phyloP scores from a whole-genome alignment of 306 rosid genomes.

The Vigna mungo region DNA sequence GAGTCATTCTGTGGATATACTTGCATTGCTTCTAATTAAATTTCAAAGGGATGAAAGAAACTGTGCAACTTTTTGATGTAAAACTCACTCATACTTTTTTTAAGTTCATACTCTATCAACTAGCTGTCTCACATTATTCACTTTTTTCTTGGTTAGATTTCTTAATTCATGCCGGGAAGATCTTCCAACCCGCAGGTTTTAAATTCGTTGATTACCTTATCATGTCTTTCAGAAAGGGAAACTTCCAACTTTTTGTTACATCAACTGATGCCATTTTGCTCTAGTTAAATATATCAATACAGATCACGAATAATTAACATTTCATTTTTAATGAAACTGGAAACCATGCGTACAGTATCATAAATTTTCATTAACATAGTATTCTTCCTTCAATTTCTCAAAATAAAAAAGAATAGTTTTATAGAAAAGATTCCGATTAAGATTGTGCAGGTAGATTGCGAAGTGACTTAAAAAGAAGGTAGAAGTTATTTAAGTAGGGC shows the following conservation, averaged over 20 bases:
- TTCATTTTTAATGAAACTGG: neutral
- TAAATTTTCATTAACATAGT: neutral
- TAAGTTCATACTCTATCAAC: slow-evolving; percentile 37
- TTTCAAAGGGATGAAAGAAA: slow-evolving; percentile 38
- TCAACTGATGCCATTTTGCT: slow-evolving; percentile 3
- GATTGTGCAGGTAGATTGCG: neutral
- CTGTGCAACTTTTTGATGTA: slow-evolving; percentile 46
- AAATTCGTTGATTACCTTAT: slow-evolving; percentile 36
- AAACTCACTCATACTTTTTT: slow-evolving; percentile 1
- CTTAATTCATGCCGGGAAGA: slow-evolving; percentile 36
- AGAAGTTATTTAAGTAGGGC: slow-evolving; percentile 20
- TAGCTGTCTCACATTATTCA: slow-evolving; percentile 33
- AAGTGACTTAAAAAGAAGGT: slow-evolving; percentile 5
- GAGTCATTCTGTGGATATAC: slow-evolving; percentile 12
- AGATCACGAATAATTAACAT: neutral
- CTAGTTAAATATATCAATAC: slow-evolving; percentile 3
- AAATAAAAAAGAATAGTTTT: too few relatives aligned
- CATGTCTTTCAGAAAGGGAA: slow-evolving; percentile 42
- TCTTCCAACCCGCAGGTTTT: slow-evolving; percentile 34
- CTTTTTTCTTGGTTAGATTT: slow-evolving; percentile 39
- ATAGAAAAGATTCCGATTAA: neutral
- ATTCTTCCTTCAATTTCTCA: too few relatives aligned
- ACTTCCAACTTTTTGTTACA: slow-evolving; percentile 30
- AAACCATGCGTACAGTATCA: neutral
- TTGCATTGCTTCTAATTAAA: neutral